A percentile compares a stretch with the other conserved stretches of the same genome.
Evolutionary conservation across 805 yeast genomes (phyloP).

Genomic region (Lachancea kluyveri): DNA sequence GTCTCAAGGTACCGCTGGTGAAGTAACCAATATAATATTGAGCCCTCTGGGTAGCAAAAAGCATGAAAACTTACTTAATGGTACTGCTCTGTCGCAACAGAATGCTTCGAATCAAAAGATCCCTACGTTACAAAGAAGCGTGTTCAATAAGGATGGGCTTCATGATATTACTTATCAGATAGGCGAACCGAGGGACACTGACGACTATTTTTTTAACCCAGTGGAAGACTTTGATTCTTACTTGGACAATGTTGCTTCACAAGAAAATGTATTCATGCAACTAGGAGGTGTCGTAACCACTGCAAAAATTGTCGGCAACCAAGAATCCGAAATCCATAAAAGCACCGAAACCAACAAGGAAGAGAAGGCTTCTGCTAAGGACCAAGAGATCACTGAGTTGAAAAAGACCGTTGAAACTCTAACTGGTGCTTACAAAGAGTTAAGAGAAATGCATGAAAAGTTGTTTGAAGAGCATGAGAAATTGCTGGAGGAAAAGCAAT

Average conservation of each 20-base stretch:
- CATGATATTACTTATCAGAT: constrained; percentile 38
- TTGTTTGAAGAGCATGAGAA: constrained; percentile 45
- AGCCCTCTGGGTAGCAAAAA: constrained; percentile 7
- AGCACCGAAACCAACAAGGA: constrained; percentile 3
- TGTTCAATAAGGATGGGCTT: constrained; percentile 39
- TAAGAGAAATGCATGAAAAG: constrained; percentile 55
- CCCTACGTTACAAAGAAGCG: constrained; percentile 61
- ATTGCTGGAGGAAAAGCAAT: too few species aligned
- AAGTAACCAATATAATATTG: constrained; percentile 22
- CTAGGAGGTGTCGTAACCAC: constrained; percentile 36
- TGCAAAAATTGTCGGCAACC: constrained; percentile 23
- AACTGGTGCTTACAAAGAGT: constrained; percentile 53
- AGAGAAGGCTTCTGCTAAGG: constrained; percentile 16
- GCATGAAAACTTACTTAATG: constrained; percentile 5
- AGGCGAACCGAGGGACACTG: constrained; percentile 18
- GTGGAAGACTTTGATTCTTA: constrained; percentile 40
- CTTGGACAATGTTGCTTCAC: constrained; percentile 41
- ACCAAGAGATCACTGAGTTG: constrained; percentile 32
- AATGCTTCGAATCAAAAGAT: constrained; percentile 35
- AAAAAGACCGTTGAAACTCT: constrained; percentile 43
- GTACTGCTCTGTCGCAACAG: constrained; percentile 7
- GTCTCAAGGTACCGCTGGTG: constrained; percentile 19
- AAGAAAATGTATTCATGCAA: constrained; percentile 48
- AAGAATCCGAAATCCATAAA: constrained; percentile 6
- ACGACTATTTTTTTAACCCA: constrained; percentile 18